phyloP scores from a whole-genome alignment of 2,329 filamentous ascomycete genomes.

The Colletotrichum cereale region DNA sequence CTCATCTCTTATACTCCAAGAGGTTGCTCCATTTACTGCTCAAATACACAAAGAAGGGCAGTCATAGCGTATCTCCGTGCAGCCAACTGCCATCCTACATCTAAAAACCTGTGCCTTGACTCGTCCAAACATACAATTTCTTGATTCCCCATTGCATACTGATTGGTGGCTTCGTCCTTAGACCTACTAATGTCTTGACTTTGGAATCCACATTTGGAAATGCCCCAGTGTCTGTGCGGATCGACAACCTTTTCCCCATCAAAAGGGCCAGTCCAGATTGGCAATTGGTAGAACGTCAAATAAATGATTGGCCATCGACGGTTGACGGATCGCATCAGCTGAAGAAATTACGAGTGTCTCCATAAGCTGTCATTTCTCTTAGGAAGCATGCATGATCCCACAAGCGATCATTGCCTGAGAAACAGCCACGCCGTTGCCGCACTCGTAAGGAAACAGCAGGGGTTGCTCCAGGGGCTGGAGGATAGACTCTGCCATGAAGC shows the following conservation, averaged over 20 bases:
- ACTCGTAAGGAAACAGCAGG: neutral
- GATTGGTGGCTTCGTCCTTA: constrained; percentile 33
- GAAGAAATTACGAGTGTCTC: constrained; percentile 8
- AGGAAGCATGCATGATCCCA: constrained; percentile 24
- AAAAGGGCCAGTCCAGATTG: neutral
- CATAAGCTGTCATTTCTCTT: constrained; percentile 17
- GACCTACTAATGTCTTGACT: constrained; percentile 22
- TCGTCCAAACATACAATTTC: constrained; percentile 31
- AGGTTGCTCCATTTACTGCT: neutral
- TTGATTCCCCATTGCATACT: constrained; percentile 34
- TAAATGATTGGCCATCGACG: constrained; percentile 17
- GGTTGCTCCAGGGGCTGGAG: neutral
- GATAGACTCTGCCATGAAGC: neutral
- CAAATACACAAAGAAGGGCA: neutral
- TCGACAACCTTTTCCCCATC: constrained; percentile 2
- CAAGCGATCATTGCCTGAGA: neutral
- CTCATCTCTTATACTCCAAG: constrained; percentile 21
- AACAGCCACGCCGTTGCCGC: neutral
- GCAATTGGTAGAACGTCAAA: too few relatives aligned
- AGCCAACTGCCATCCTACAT: constrained; percentile 18
- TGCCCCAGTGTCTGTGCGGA: constrained; percentile 1
- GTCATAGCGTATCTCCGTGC: neutral
- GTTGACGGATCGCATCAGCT: constrained; percentile 13
- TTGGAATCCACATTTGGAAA: constrained; percentile 10
- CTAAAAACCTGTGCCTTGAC: constrained; percentile 1